Evolutionary conservation across 768 basidiomycete genomes (phyloP), one percentile per base, ranked within the genome.

Genomic region (Melanogaster broomeanus): DNA sequence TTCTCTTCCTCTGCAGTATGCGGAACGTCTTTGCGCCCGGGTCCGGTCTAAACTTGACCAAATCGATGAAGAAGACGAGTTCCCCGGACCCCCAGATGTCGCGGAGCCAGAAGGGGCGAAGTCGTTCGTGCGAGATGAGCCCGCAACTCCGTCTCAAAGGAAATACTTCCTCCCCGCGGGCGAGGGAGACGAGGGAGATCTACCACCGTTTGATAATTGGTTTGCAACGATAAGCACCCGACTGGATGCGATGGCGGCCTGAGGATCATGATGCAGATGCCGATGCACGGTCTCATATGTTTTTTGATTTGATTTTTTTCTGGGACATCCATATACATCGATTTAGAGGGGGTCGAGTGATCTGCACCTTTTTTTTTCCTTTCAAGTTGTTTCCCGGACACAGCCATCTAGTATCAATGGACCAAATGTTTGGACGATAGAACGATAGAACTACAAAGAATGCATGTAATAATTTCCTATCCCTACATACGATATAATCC

Each of bases 131-230:
- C 6, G 33, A 9, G 11, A 10, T 41, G 4, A 19, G 24, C 5
- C 40, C 9, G 18, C 40, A 13, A 21, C 19, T 21, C 24, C 13
- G 10, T 39, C 38, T n/a, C 10, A 9, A 4, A 3, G 12, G 16
- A 22, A 7, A 3, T n/a, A 4, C 6, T 39, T 39, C 21, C 9
- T 22, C 21, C 12, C 33, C 27, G 37, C 44, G 12, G 37, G 16
- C 35, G 34, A 16, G 15, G 55, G 55, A 5, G 55, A 55, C 3
- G 52, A 46, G 19, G 57, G 57, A 13, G 51, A 49, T 22, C 38
- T 59, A 9, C 58, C 58, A 6, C 45, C 51, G 16, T 52, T 59
- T 21, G 58, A 59, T 38, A 56, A 59, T 25, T 59, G 58, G 58
- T 59, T n/a, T n/a, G n/a, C n/a, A n/a, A n/a, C n/a, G n/a, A n/a